These are phyloP conservation scores for Fusarium hainanense DNA, from an alignment of 2,329 filamentous ascomycete species.

Conservation along the genomic window DNA sequence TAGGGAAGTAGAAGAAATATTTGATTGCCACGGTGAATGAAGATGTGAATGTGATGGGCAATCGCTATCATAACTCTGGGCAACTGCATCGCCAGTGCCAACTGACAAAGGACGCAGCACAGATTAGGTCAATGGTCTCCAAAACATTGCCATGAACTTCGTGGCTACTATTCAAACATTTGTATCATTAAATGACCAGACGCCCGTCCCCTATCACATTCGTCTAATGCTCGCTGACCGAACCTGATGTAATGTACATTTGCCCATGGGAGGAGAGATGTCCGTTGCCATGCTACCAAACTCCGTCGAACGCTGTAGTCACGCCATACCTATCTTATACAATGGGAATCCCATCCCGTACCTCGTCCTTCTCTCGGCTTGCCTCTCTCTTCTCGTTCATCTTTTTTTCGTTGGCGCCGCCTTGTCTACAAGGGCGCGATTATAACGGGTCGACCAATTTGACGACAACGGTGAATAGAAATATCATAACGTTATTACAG, in stretches of 20 bases:
- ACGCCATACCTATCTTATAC: constrained; percentile 47
- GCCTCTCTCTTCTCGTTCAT: constrained; percentile 16
- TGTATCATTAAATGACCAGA: constrained; percentile 50
- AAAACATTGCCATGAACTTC: constrained; percentile 1
- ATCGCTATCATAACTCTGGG: constrained; percentile 1
- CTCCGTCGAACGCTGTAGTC: constrained; percentile 46
- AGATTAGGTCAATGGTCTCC: neutral
- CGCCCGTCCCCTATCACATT: constrained; percentile 49
- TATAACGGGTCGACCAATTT: constrained; percentile 35
- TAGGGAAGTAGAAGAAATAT: neutral
- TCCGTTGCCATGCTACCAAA: constrained; percentile 57
- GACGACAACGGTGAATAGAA: constrained; percentile 27
- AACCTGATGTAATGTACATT: constrained; percentile 62
- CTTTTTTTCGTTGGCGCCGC: constrained; percentile 18
- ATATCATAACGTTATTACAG: constrained; percentile 46
- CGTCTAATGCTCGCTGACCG: constrained; percentile 60
- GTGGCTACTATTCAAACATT: constrained; percentile 30
- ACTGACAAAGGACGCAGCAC: neutral
- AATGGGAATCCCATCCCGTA: constrained; percentile 38
- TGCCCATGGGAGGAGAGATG: constrained; percentile 64
- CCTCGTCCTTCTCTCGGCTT: constrained; percentile 20
- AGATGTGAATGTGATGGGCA: neutral
- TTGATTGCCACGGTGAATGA: constrained; percentile 4
- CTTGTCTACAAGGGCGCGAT: constrained; percentile 29
- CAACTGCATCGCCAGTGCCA: constrained; percentile 14